A percentile compares a stretch with the other conserved stretches of the same genome.
These are phyloP conservation scores for Leccinum ochraceum DNA, from an alignment of 768 basidiomycete genomes.

Conservation along the genomic window DNA sequence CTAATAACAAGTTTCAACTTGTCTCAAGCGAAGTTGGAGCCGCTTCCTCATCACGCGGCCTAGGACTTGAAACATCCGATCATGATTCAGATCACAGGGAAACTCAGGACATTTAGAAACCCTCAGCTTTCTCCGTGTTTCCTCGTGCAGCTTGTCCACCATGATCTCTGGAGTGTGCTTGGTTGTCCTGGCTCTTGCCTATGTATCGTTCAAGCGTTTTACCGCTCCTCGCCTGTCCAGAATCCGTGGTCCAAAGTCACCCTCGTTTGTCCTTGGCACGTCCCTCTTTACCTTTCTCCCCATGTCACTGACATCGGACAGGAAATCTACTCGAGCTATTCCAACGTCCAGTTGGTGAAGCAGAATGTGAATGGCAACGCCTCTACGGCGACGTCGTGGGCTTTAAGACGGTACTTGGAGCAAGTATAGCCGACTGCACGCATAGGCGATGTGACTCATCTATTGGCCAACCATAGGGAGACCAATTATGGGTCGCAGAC, in stretches of 20 bases:
- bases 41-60: too few species aligned
- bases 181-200: conserved; percentile 11
- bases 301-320: conserved; percentile 17
- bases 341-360: conserved; percentile 26
- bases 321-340: conserved; percentile 34
- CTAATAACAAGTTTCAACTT: too few species aligned
- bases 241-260: conserved; percentile 23
- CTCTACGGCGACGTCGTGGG: conserved; percentile 32
- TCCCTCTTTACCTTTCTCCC: neutral
- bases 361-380: conserved; percentile 33
- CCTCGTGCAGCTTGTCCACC: neutral
- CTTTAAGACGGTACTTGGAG: conserved; percentile 31
- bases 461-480: conserved; percentile 33
- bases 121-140: neutral
- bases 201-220: neutral
- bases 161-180: conserved; percentile 16
- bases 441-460: neutral
- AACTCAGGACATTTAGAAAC: conserved; percentile 9
- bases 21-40: too few species aligned
- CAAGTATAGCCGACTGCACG: conserved; percentile 2
- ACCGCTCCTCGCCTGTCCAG: conserved; percentile 11
- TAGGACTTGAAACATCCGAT: neutral
- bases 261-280: conserved; percentile 26
- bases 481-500: conserved; percentile 48
- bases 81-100: conserved; percentile 8